A percentile compares a stretch with the other conserved stretches of the same genome.
Evolutionary conservation across 228 moss, liverwort and hornwort species (phyloP).

Genomic region (Sphagnum magellanicum): DNA sequence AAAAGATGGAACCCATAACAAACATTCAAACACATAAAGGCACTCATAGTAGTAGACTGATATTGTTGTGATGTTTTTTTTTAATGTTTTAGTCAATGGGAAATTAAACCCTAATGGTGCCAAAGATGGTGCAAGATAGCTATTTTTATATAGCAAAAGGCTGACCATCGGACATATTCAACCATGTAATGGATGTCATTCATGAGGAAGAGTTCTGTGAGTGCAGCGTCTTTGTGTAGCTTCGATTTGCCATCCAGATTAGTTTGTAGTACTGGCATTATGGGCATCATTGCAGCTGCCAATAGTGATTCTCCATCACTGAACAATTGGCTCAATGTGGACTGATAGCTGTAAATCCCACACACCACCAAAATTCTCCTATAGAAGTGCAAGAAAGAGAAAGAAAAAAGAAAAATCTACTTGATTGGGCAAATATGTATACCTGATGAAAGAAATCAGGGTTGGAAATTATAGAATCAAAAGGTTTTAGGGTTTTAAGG

Average conservation of each 20-base stretch:
- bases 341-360: slow-evolving; percentile 30
- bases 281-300: slow-evolving; percentile 35
- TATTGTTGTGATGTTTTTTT: too few relatives aligned
- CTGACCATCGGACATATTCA: slow-evolving; percentile 36
- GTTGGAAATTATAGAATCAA: too few relatives aligned
- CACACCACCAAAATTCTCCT: not conserved
- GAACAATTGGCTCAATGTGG: slow-evolving; percentile 47
- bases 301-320: slow-evolving; percentile 35
- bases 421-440: too few relatives aligned
- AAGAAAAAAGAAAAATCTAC: too few relatives aligned
- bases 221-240: slow-evolving; percentile 38
- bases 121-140: not conserved
- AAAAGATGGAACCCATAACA: too few relatives aligned
- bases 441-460: too few relatives aligned
- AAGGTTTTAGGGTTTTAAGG: not conserved
- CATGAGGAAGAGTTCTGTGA: slow-evolving; percentile 43
- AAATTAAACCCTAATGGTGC: too few relatives aligned
- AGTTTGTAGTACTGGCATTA: slow-evolving; percentile 42
- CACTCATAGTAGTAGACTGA: too few relatives aligned
- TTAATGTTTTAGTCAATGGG: too few relatives aligned
- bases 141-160: not conserved
- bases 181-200: slow-evolving; percentile 56
- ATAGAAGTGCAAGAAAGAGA: too few relatives aligned
- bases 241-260: slow-evolving; percentile 48
- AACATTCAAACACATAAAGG: too few relatives aligned